Evolutionary conservation across 768 basidiomycete genomes (phyloP), one percentile per base, ranked within the genome.

Genomic region (Suillus tomentosus): DNA sequence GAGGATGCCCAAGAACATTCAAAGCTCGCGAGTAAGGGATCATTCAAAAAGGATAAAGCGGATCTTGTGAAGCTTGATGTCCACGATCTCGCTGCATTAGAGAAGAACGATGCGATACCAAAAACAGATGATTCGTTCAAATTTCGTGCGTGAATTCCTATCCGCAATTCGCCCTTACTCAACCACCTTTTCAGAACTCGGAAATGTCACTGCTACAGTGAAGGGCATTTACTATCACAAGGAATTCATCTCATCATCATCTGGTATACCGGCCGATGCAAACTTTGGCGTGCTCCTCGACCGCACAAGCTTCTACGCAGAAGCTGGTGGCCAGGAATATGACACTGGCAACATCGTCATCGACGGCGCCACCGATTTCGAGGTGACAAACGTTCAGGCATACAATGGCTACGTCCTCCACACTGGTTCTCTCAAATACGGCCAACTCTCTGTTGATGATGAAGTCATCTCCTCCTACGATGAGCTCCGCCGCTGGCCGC

Each of bases 321-420:
- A 99, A 78, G 85, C 94, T 43, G 97, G 97, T 71, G 97, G 97
- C 34, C 97, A 99, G 74, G 96, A 99, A 78, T 88, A 92, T 70
- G 97, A 99, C 74, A 98, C 94, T 0, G 97, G 97, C 62, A 92
- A 90, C 69, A 93, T 99, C 67, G 88, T 95, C 34, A 91, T 98
- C 61, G 96, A 97, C 66, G 96, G 90, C 48, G 80, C 87, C 65
- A 89, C 92, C 40, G 95, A 97, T 75, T 99, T 99, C 74, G 89
- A 92, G 72, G 97, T 99, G 58, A 86, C 85, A 54, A 92, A 99
- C 70, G 95, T 96, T 9, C 96, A 99, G 76, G 87, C 87, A 5
- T 99, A 89, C 79, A 98, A 89, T 71, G 97, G 97, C 65, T 99
- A 99, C 74, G 94, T 99, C 13, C 80, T 99, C 48, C 97, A 99